Evolutionary conservation across 345 rosid genomes (phyloP), one percentile per base, ranked within the genome.

Genomic region (Heritiera fomes): DNA sequence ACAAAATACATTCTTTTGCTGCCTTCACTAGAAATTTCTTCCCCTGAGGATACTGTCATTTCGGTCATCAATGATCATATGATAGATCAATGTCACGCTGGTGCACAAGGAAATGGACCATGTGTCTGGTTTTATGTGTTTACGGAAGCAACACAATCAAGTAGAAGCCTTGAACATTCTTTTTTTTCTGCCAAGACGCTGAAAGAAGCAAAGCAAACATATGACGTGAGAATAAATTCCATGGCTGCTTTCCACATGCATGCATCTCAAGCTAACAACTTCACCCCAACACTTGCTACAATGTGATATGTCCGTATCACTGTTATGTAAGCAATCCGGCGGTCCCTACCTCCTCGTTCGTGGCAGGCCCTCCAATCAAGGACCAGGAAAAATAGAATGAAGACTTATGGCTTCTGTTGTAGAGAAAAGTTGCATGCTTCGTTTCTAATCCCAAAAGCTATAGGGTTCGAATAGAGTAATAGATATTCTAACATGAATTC

Each of bases 201-300:
- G 47, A 74, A 58, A 74, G 50, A 58, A 74, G 53, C 66, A 74
- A 74, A 74, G 66, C 66, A 53, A 14, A 53, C 46, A 52, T 40
- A 23, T 38, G 20, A 43, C 10, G 9, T 20, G 20, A 8, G 66
- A 41, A 74, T 59, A 58, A 74, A 74, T 58, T 58, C 77, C 52
- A 73, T 73, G 64, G 38, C 9, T 52, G 9, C 75, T 71, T 52
- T 71, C 47, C 47, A 53, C 75, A 62, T 8, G 62, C 46, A 72
- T 52, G 75, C 75, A 72, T 53, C 75, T 34, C 58, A 58, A 41
- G 66, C 77, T 20, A 3, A 74, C 62, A 53, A 32, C 13, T 32
- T 52, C 20, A 38, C 7, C 59, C 59, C 59, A 50, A 71, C 59
- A 50, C 59, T 70, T 71, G 75, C 75, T 71, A 7, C 59, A 49